These are phyloP conservation scores for Pseudoneurospora amorphoporcata DNA, from an alignment of 495 filamentous ascomycete species.

Conservation along the genomic window DNA sequence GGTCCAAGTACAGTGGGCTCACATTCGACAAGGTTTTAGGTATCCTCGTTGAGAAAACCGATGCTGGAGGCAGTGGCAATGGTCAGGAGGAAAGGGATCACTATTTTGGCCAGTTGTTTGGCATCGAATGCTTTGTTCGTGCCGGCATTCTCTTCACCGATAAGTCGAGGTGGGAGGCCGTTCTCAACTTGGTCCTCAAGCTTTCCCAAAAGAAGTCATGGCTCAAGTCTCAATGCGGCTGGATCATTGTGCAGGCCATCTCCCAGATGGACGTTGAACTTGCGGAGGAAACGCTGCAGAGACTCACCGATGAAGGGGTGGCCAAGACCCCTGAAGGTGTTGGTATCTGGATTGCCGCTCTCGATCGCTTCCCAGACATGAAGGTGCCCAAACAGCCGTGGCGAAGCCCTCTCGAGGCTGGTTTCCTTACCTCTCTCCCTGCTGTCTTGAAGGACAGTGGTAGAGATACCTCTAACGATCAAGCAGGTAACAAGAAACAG, in stretches of 20 bases:
- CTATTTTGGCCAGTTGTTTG: conserved; percentile 76
- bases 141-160: conserved; percentile 58
- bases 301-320: conserved; percentile 50
- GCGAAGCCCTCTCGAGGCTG: conserved; percentile 60
- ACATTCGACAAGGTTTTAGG: conserved; percentile 47
- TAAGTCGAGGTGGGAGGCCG: conserved; percentile 47
- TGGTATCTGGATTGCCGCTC: conserved; percentile 70
- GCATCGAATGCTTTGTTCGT: conserved; percentile 72
- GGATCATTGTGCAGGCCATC: conserved; percentile 49
- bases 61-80: conserved; percentile 49
- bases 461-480: conserved; percentile 38
- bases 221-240: conserved; percentile 81
- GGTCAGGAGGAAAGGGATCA: conserved; percentile 81
- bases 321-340: conserved; percentile 76
- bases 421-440: conserved; percentile 52
- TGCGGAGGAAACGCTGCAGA: conserved; percentile 51
- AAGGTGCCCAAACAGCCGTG: conserved; percentile 60
- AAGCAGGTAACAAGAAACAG: conserved; percentile 28
- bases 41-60: conserved; percentile 59
- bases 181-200: conserved; percentile 49
- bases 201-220: conserved; percentile 62
- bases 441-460: conserved; percentile 73
- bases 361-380: conserved; percentile 51
- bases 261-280: conserved; percentile 40
- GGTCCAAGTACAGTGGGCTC: conserved; percentile 37